Base-by-base conservation (phyloP, 2,329 filamentous ascomycete genomes). In the Ophiostoma tasmaniense region DNA sequence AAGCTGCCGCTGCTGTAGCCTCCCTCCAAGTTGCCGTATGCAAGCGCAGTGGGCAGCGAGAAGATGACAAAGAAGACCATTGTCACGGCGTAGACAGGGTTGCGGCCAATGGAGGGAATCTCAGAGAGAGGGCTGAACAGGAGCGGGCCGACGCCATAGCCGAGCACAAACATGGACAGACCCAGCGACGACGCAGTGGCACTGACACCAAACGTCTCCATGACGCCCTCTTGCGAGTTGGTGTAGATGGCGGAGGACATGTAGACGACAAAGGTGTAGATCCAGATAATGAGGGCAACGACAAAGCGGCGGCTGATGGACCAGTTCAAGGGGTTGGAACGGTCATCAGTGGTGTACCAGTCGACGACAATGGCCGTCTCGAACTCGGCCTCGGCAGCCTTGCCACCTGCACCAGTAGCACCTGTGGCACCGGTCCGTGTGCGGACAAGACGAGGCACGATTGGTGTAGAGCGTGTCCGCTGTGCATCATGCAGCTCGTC, bases 121-220 rank as follows among this genome's bases (percentile, higher is more conserved):
- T 74, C 73, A 4, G 71, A 72, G n/a, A 74, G 71, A 13, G 81
- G 86, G 1, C 85, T 85, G 73, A 85, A 87, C 2, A 87, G 52
- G 3, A 89, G 76, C 0, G 86, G 86, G 0, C 87, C 87, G 4
- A 83, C 81, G 71, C 83, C 84, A 75, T 88, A 89, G 1, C 82
- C 84, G 3, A 86, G 77, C 33, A 87, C 77, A 72, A 86, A 87
- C 11, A 86, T 74, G 0, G 84, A 81, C 7, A 89, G 78, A 0
- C 84, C 84, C 0, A 88, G 78, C 1, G 82, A 80, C 0, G 84
- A 82, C 1, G 80, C 77, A 0, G 81, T 79, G 17, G 79, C 75
- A 17, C 77, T 78, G 42, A 87, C 81, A 14, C 79, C 79, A 71
- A 87, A 88, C 22, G 78, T 77, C 14, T 78, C 73, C 75, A 83